Evolutionary conservation across 352 stramenopile genomes (phyloP), one percentile per base, ranked within the genome.

Genomic region (Phytophthora podocarpi): DNA sequence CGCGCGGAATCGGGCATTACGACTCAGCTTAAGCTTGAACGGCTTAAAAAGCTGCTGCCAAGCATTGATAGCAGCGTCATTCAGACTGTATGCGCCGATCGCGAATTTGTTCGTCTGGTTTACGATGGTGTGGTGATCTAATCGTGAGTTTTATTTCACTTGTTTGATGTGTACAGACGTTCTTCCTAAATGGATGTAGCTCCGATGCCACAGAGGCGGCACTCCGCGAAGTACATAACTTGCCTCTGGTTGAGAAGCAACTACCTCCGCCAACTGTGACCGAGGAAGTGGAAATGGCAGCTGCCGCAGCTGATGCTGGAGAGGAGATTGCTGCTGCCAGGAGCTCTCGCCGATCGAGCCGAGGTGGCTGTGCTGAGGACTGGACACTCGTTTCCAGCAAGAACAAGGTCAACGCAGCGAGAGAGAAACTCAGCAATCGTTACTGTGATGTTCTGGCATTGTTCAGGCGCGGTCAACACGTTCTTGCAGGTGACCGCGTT

Each of bases 1-100:
- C 58, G 52, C 31, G 39, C 61, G 8, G 82, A 89, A 67, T 67
- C 79, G 16, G 68, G 77, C 16, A 72, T 92, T 24, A 78, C 82
- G 57, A 80, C 78, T 11, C 70, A 89, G 27, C 70, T 90, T 24
- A 91, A 90, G 69, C 66, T 90, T 24, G 72, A 90, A 48, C 78
- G 82, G 5, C 69, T 91, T 5, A 70, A 85, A 31, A 55, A 70
- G 7, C 47, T 89, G n/a, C 58, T 91, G n/a, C 80, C 82, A 8
- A 70, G 35, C 15, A 74, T 91, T 41, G 72, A 85, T 54, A 56
- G 56, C 21, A 79, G 75, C 42, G 52, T 89, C 11, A 80, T 91
- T 37, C 67, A 81, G 53, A 80, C 82, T 16, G 82, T 90, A 68
- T 36, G 54, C 18, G 24, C 24, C 5, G 6, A 27, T 42, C 12